Base-by-base conservation (phyloP, 176 grass and related monocot genomes). In the Zizania latifolia region DNA sequence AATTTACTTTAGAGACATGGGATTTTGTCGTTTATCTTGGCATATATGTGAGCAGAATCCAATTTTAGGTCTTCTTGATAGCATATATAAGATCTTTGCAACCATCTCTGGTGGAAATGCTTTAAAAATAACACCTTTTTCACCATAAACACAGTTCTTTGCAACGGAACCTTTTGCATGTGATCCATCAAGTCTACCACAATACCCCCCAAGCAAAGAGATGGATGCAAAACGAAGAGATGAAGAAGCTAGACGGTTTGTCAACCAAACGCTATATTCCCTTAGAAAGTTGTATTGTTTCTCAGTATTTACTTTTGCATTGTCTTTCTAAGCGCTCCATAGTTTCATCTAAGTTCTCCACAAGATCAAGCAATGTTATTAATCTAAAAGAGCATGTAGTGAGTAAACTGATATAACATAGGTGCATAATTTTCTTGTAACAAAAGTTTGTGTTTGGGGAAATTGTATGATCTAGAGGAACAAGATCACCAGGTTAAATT, bases 191-290 rank as follows among this genome's bases (percentile, higher is more conserved):
- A 93, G 87, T 87, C 37, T 93, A 15, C 90, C 90, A 21, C 87
- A 93, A 58, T 93, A 93, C 51, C 84, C 90, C 34, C 90, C 90
- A 36, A 90, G 90, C 84, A 93, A 93, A 78, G 90, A 93, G 76
- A 90, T 93, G 77, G 90, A 93, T 54, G 90, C 90, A 43, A 93
- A 93, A 87, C 71, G 77, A 70, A 84, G 90, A 77, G 90, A 93
- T 37, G 90, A 93, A 85, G 87, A 93, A 87, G 87, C 90, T 65
- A 93, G 90, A 90, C 87, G 90, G 90, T 93, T 75, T 48, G 86
- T 84, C 10, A 28, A 30, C 36, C 45, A 32, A 64, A 60, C 39
- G n/a, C 17, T 58, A 29, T 1, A 22, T 63, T 62, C 39, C 16
- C 2, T 85, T 16, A 16, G 7, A 79, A 19, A 70, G 9, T 58